Evolutionary conservation across 164 flowering plant genomes (phyloP).

Genomic region (Hamamelis virginiana): DNA sequence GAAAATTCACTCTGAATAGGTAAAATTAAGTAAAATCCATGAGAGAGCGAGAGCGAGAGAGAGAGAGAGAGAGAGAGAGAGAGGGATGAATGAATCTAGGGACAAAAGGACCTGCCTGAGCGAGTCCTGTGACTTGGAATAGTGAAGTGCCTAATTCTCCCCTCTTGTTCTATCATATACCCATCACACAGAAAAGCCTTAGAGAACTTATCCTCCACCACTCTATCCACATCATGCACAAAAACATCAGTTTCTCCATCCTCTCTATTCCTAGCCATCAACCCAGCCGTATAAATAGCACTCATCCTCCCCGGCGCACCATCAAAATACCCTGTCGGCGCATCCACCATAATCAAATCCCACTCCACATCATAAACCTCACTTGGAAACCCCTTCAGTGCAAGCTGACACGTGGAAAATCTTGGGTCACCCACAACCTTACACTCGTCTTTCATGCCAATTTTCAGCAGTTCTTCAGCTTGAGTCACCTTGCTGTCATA

Average conservation of each 20-base stretch:
- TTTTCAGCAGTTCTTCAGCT: conserved; percentile 7
- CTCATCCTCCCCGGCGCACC: conserved; percentile 60
- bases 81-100: no score
- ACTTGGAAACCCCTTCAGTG: conserved; percentile 37
- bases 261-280: conserved; percentile 53
- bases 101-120: no score
- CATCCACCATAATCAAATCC: conserved; percentile 69
- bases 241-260: conserved; percentile 55
- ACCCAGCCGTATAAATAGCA: conserved; percentile 51
- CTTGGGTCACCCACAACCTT: conserved; percentile 39
- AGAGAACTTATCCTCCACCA: conserved; percentile 50
- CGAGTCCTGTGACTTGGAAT: conserved; percentile 48
- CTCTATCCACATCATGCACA: conserved; percentile 57
- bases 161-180: conserved; percentile 42
- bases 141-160: conserved; percentile 48
- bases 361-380: conserved; percentile 51
- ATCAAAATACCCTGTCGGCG: conserved; percentile 51
- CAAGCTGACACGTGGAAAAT: conserved; percentile 36
- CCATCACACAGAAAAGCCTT: conserved; percentile 46
- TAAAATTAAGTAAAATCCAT: no score
- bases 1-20: no score
- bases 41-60: no score
- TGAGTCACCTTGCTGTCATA: background rate
- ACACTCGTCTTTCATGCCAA: conserved; percentile 28
- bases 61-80: no score